Base-by-base conservation (phyloP, 2,329 filamentous ascomycete genomes). In the Diaporthe sp. region DNA sequence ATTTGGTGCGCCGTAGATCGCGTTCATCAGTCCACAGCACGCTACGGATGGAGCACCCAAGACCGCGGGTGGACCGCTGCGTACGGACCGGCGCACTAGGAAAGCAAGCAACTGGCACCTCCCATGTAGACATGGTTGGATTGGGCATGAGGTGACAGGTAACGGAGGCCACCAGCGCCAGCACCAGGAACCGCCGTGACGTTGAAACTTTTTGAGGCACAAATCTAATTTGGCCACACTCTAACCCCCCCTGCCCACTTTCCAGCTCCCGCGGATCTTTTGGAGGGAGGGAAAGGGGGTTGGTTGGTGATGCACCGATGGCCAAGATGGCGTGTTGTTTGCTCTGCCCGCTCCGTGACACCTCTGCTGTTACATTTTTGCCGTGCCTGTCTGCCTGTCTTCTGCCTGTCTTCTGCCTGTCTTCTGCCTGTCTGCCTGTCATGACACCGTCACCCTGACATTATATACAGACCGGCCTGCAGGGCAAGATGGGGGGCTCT, bases 141-240 rank as follows among this genome's bases (percentile, higher is more conserved):
- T 53, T 68, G 32, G 63, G 63, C 47, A 53, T 53, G 56, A 71
- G 47, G 69, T 71, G 69, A 71, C 69, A 63, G 56, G 69, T 51
- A 39, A 53, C 44, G 56, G 35, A 61, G 44, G 50, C 35, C 30
- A 51, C 63, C 44, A 42, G 12, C 39, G 15, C 47, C 47, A 32
- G 55, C 32, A 47, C 55, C 72, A 61, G 72, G 65, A 70, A 73
- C 65, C n/a, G 47, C 72, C 44, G 72, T 61, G 55, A 70, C 65
- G 42, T 73, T 73, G 72, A 73, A 70, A 63, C 44, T 72, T 72
- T 59, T 59, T 61, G 56, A 71, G 39, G 69, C 71, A 70, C 37
- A 42, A 39, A 73, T 55, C 37, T 69, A 69, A 56, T 73, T 73
- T 56, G 53, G n/a, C 42, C 35, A 63, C 39, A 12, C 39, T 30